phyloP scores from a whole-genome alignment of 2,329 filamentous ascomycete genomes.

The Botrytis squamosa region DNA sequence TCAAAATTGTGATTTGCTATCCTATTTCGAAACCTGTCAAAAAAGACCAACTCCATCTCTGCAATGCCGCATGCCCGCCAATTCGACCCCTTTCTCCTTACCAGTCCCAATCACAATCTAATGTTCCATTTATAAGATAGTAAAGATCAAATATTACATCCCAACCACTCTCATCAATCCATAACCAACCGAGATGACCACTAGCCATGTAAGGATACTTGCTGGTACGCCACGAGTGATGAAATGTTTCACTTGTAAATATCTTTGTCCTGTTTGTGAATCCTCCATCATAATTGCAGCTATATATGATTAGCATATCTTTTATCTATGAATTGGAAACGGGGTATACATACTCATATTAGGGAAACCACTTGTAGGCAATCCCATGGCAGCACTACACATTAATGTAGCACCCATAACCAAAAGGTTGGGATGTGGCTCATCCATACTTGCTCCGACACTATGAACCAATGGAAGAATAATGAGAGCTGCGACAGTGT shows the following conservation, averaged over 20 bases:
- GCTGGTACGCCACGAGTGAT: conserved; percentile 89
- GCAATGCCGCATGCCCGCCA: background rate
- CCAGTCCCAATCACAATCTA: background rate
- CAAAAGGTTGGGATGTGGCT: conserved; percentile 89
- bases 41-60: background rate
- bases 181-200: conserved; percentile 88
- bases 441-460: conserved; percentile 79
- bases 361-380: conserved; percentile 94
- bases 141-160: conserved; percentile 25
- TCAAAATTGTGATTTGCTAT: conserved; percentile 7
- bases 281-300: conserved; percentile 99
- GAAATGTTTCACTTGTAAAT: conserved; percentile 90
- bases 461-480: conserved; percentile 86
- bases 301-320: conserved; percentile 41
- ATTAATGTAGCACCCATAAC: conserved; percentile 96
- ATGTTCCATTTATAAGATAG: background rate
- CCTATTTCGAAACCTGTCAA: background rate
- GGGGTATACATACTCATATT: conserved; percentile 88
- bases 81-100: background rate
- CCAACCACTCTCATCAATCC: conserved; percentile 67
- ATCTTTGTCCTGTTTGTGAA: conserved; percentile 81
- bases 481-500: conserved; percentile 94
- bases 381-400: conserved; percentile 95
- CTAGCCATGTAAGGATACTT: conserved; percentile 74
- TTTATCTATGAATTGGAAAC: background rate